These are phyloP conservation scores for Hepatocystis sp. DNA, from an alignment of 169 alveolate genomes.

Conservation along the genomic window DNA sequence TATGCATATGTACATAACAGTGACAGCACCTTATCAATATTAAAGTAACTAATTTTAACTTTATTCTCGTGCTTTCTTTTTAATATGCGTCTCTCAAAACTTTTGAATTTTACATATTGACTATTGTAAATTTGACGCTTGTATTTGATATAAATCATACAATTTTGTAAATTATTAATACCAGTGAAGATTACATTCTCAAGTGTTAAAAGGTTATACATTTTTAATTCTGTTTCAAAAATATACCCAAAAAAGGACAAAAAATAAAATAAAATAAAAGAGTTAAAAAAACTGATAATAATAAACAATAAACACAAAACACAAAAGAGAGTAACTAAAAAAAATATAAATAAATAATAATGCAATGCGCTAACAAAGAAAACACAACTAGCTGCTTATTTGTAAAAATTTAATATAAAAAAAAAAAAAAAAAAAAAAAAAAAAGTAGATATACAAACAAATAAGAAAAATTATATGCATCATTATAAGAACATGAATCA, in stretches of 20 bases:
- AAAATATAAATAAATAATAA: conserved; percentile 1
- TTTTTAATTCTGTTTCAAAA: background rate
- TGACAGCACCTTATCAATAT: conserved; percentile 2
- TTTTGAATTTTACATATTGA: background rate
- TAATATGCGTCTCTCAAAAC: background rate
- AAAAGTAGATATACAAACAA: background rate
- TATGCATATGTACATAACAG: background rate
- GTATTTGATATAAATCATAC: background rate
- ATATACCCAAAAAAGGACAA: background rate
- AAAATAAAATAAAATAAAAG: background rate
- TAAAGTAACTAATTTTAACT: background rate
- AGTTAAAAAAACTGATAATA: background rate
- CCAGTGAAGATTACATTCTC: background rate
- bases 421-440: background rate
- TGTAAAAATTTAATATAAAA: background rate
- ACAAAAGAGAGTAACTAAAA: background rate
- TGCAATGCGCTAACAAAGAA: background rate
- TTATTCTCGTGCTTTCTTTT: background rate
- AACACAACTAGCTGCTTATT: conserved; percentile 8
- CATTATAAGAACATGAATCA: conserved; percentile 46
- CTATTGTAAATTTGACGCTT: background rate
- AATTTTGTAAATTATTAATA: background rate
- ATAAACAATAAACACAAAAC: background rate
- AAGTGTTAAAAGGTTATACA: background rate
- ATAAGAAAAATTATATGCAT: background rate